A percentile compares a stretch with the other conserved stretches of the same genome.
Evolutionary conservation across 495 filamentous ascomycete species (phyloP).

Genomic region (Penicillium soppii): DNA sequence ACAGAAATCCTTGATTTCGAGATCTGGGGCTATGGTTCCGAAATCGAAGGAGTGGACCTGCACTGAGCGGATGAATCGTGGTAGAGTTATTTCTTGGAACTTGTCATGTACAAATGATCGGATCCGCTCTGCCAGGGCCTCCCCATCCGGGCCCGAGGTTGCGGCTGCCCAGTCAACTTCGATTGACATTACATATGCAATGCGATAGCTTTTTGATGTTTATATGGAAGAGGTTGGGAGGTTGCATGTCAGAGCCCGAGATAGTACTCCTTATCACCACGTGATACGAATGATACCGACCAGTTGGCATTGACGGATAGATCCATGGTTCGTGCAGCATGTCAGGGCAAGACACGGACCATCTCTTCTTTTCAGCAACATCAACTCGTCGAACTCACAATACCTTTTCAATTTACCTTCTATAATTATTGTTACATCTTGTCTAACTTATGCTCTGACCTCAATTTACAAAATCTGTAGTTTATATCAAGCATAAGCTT

Average conservation of each 20-base stretch:
- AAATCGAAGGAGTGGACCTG: slow-evolving; percentile 94
- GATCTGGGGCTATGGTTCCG: slow-evolving; percentile 73
- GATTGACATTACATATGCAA: slow-evolving; percentile 79
- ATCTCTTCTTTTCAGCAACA: not conserved
- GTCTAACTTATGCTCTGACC: too few species aligned
- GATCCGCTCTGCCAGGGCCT: slow-evolving; percentile 77
- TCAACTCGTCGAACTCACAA: too few species aligned
- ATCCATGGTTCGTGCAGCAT: too few species aligned
- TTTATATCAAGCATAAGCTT: too few species aligned
- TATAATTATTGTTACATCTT: too few species aligned
- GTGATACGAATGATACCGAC: not conserved
- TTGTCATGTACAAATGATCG: slow-evolving; percentile 92
- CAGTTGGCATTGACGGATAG: not conserved
- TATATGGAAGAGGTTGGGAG: not conserved
- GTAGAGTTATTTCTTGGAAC: slow-evolving; percentile 87
- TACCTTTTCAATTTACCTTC: too few species aligned
- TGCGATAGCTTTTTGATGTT: slow-evolving; percentile 1
- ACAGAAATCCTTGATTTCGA: slow-evolving; percentile 94
- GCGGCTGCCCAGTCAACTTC: slow-evolving; percentile 93
- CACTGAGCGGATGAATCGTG: slow-evolving; percentile 94
- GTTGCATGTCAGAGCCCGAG: not conserved
- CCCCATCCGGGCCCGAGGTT: slow-evolving; percentile 84
- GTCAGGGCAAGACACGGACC: not conserved
- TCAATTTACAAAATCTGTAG: too few species aligned
- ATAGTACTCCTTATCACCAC: slow-evolving; percentile 6